Base-by-base conservation (phyloP, 306 rosid species). In the Lathyrus aphaca region DNA sequence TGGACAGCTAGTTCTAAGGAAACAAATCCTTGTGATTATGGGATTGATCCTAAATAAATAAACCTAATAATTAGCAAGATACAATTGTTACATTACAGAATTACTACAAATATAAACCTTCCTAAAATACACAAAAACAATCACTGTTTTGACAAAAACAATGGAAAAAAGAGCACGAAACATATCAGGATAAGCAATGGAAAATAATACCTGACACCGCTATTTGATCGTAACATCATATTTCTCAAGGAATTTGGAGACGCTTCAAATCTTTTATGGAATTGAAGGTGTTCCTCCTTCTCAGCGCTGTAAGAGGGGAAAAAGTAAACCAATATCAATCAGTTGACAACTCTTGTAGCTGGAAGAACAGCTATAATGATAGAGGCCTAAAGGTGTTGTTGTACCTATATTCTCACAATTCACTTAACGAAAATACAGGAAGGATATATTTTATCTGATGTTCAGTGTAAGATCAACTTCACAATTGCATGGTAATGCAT, bases 271-370 rank as follows among this genome's bases (percentile, higher is more conserved):
- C 81, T 87, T 69, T 76, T 81, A 21, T 81, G 91, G 75, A 89
- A 80, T 77, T 81, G 96, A 73, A 83, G 87, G 77, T 73, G 83
- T 64, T 91, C 97, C 67, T 89, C 99, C 79, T 80, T 95, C 79
- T 95, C 99, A 55, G 73, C 59, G 64, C 97, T 95, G 85, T 66
- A 50, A 67, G 72, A 77, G 58, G 42, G 68, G 71, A 48, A 60
- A 54, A 46, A 61, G 73, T 65, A 53, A 60, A 66, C 71, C 55
- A 72, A 76, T 55, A 77, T 7, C 58, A 40, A 64, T 66, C 66
- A 71, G 71, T 79, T 64, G 17, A 68, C 63, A 56, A 56, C 44
- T 72, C 63, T 25, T 27, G 40, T 30, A 39, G 62, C 55, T 61
- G 71, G 63, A 44, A 62, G 46, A 49, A 78, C 19, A 43, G 37